These are phyloP conservation scores for Iris macrosiphon DNA, from an alignment of 106 monocot genomes.

Conservation along the genomic window DNA sequence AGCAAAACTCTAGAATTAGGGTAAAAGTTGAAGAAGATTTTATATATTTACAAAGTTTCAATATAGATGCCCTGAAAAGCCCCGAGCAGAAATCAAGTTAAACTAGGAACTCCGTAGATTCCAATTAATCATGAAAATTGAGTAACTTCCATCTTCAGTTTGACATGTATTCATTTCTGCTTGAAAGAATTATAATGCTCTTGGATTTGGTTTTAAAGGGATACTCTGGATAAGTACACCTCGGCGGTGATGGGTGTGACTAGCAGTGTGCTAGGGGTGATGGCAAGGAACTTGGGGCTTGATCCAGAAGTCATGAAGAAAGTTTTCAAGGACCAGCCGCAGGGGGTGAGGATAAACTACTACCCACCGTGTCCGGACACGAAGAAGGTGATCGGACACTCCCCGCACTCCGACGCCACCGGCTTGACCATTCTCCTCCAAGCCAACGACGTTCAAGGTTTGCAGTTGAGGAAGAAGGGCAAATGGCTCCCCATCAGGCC, in stretches of 20 bases:
- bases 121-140: too few species aligned
- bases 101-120: too few species aligned
- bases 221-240: neutral
- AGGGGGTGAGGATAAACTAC: conserved; percentile 1
- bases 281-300: neutral
- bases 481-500: neutral
- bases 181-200: too few species aligned
- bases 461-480: conserved; percentile 2
- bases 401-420: neutral
- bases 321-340: neutral
- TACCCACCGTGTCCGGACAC: conserved; percentile 1
- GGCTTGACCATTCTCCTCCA: neutral
- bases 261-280: neutral
- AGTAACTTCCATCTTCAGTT: too few species aligned
- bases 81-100: too few species aligned
- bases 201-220: neutral
- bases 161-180: too few species aligned
- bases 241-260: neutral
- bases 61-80: too few species aligned
- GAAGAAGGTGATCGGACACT: conserved; percentile 3
- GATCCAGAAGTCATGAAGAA: neutral
- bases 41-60: too few species aligned
- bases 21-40: too few species aligned
- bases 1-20: too few species aligned
- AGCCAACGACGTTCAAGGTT: neutral